Conservation (phyloP, 345 rosid species). For the Brassica incana region DNA sequence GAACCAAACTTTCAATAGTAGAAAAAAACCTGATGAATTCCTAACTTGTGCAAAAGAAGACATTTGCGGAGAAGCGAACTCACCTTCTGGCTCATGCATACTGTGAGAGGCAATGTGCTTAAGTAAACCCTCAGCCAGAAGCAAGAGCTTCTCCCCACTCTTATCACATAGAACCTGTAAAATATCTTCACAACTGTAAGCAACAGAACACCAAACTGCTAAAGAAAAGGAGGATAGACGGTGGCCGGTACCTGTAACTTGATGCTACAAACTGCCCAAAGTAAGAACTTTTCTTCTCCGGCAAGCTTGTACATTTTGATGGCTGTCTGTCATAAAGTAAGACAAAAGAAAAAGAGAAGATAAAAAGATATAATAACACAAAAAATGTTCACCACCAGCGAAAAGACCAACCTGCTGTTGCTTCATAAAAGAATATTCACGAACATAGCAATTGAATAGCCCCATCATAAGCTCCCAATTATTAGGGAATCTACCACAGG, state of each 20-base stretch:
- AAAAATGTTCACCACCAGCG: background rate
- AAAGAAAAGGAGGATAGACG: background rate
- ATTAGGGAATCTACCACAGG: slow-evolving; percentile 72
- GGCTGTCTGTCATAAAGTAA: slow-evolving; percentile 70
- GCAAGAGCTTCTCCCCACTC: slow-evolving; percentile 79
- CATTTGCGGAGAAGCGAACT: background rate
- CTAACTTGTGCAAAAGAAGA: slow-evolving; percentile 12
- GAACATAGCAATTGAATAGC: slow-evolving; percentile 93
- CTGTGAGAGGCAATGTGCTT: slow-evolving; percentile 85
- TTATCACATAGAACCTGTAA: slow-evolving; percentile 79
- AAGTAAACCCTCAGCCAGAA: slow-evolving; percentile 88
- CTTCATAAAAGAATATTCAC: slow-evolving; percentile 88
- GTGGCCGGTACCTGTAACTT: slow-evolving; percentile 74
- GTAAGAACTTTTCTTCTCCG: slow-evolving; percentile 92
- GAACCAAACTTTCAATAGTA: slow-evolving; percentile 24
- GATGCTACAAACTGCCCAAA: slow-evolving; percentile 99
- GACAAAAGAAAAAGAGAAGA: slow-evolving; percentile 7
- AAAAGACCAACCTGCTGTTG: slow-evolving; percentile 85
- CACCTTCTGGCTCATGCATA: slow-evolving; percentile 97
- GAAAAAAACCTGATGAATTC: slow-evolving; percentile 7
- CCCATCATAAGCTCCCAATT: slow-evolving; percentile 95
- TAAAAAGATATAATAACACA: background rate
- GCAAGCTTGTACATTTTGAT: slow-evolving; percentile 93
- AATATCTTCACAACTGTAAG: slow-evolving; percentile 21
- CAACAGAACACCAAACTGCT: slow-evolving; percentile 14